These are phyloP conservation scores for Cicer bijugum DNA, from an alignment of 306 rosid genomes.

Conservation along the genomic window DNA sequence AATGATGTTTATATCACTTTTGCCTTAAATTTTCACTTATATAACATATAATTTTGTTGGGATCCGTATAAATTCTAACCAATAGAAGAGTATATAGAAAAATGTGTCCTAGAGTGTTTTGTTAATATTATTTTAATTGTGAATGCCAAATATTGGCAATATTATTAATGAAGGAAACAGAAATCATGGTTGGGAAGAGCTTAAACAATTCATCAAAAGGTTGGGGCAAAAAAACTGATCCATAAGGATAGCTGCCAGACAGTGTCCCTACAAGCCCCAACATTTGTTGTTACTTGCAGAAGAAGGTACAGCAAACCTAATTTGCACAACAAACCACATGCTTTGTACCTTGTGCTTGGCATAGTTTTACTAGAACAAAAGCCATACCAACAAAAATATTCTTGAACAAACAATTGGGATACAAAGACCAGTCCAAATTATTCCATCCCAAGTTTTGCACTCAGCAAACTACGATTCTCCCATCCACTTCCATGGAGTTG, in stretches of 20 bases:
- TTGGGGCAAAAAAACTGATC: background rate
- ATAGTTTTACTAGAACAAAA: background rate
- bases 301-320: background rate
- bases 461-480: constrained; percentile 24
- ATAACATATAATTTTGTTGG: too few species aligned
- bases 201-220: too few species aligned
- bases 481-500: background rate
- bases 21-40: too few species aligned
- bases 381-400: background rate
- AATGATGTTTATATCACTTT: too few species aligned
- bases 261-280: background rate
- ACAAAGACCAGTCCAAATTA: background rate
- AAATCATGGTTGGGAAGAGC: too few species aligned
- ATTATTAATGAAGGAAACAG: too few species aligned
- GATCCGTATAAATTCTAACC: too few species aligned
- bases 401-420: background rate
- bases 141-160: too few species aligned
- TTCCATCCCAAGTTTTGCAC: constrained; percentile 27
- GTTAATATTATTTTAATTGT: too few species aligned
- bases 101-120: too few species aligned
- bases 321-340: too few species aligned
- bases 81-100: too few species aligned
- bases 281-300: background rate
- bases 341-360: background rate
- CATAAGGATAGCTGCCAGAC: background rate